Evolutionary conservation across 768 basidiomycete species (phyloP), one percentile per base, ranked within the genome.

Genomic region (Candolleomyces efflorescens): DNA sequence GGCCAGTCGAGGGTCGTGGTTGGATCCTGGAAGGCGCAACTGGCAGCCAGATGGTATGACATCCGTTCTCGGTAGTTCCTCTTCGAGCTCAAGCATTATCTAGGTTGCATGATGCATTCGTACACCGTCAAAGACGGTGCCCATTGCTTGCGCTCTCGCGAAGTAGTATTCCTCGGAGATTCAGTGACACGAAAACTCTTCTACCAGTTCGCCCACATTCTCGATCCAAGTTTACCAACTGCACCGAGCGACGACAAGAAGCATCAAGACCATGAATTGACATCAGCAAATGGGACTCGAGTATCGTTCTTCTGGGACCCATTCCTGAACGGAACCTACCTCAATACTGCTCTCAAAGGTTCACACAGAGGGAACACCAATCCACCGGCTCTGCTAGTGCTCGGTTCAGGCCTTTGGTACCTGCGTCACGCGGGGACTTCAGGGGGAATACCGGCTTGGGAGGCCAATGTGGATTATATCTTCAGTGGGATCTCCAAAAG

Each of bases 391-490:
- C 71, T 97, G 47, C 78, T 94, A 26, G 87, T 95, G 10, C 68
- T 97, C 15, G 94, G 94, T 10, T 86, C 89, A 13, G 94, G 94
- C 0, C 74, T 96, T 38, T 95, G 94, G 94, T 92, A 92, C 68
- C 80, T 97, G 45, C 85, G 91, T 22, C 86, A 94, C 68, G 76
- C 85, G 0, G 74, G 82, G 37, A 62, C 74, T 17, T 89, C 90
- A 0, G 90, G 92, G 22, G 91, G 91, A 3, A 75, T 94, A 41
- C 73, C 86, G 27, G 77, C 84, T 1, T 97, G 92, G 91, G 89
- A 90, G 64, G 76, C 77, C 23, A 87, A 81, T 63, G 84, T 91
- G 60, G 89, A 92, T 63, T 64, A 71, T 7, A 77, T 85, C n/a
- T 80, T 95, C 27, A 72, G 75, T 43, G 53, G 43, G 36, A 22